Conservation (phyloP, 306 rosid genomes). For the Rosa lucieae region DNA sequence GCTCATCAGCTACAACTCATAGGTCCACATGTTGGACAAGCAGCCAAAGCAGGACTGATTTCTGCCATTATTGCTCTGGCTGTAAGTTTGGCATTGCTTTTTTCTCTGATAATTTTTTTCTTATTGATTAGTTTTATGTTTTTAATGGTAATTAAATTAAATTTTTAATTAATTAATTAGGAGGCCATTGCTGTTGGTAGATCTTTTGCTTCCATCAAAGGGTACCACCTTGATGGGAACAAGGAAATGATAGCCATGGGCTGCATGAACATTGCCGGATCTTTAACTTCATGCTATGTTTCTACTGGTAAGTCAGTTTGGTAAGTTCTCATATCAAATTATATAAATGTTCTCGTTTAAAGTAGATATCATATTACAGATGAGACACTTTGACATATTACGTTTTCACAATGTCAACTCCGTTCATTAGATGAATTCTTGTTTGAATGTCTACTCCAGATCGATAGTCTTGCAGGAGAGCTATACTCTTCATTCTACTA, state of each 20-base stretch:
- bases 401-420: background rate
- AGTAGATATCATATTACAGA: background rate
- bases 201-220: conserved; percentile 80
- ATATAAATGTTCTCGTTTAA: background rate
- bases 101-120: background rate
- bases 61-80: conserved; percentile 81
- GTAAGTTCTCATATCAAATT: background rate
- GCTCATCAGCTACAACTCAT: conserved; percentile 54
- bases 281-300: conserved; percentile 81
- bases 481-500: background rate
- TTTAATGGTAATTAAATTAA: background rate
- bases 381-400: background rate
- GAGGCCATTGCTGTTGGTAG: conserved; percentile 92
- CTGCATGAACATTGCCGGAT: conserved; percentile 80
- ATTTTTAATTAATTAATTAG: conserved; percentile 15
- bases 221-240: conserved; percentile 90
- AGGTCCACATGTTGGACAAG: conserved; percentile 62
- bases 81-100: conserved; percentile 37
- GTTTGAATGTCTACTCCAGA: background rate
- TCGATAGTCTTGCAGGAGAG: background rate
- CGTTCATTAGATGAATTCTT: background rate
- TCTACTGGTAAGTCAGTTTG: conserved; percentile 62
- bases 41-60: conserved; percentile 74
- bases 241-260: conserved; percentile 95
- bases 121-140: background rate